These are phyloP conservation scores for Suillus subalutaceus DNA, from an alignment of 768 basidiomycete genomes.

Conservation along the genomic window DNA sequence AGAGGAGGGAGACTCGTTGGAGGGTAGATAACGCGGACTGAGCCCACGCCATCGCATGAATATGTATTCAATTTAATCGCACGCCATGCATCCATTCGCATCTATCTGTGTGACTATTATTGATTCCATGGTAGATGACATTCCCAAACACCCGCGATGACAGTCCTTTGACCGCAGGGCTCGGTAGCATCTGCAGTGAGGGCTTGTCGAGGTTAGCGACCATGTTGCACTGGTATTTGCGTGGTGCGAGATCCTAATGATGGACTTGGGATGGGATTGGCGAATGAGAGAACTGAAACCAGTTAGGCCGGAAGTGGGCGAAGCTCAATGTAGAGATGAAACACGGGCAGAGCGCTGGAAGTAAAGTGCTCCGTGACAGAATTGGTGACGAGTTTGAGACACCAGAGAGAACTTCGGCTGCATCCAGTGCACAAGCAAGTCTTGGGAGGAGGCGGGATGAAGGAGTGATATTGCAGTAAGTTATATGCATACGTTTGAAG, in stretches of 20 bases:
- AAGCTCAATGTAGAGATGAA: too few species aligned
- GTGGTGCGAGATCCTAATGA: background rate
- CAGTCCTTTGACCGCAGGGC: background rate
- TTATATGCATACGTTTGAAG: too few species aligned
- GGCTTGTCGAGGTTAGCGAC: background rate
- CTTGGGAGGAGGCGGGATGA: too few species aligned
- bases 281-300: background rate
- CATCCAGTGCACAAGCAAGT: too few species aligned
- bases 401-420: too few species aligned
- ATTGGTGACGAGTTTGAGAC: too few species aligned
- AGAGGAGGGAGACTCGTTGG: slow-evolving; percentile 11
- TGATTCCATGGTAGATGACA: background rate
- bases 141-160: background rate
- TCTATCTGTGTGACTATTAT: background rate
- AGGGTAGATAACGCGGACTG: background rate
- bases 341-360: too few species aligned
- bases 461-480: too few species aligned
- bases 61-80: slow-evolving; percentile 7
- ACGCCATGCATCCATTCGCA: background rate
- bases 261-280: background rate
- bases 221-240: background rate
- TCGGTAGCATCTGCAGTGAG: too few species aligned
- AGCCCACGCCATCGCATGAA: background rate
- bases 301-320: too few species aligned
- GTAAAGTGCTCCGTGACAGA: too few species aligned